phyloP scores from a whole-genome alignment of 331 rosid species.

The Arachis monticola region DNA sequence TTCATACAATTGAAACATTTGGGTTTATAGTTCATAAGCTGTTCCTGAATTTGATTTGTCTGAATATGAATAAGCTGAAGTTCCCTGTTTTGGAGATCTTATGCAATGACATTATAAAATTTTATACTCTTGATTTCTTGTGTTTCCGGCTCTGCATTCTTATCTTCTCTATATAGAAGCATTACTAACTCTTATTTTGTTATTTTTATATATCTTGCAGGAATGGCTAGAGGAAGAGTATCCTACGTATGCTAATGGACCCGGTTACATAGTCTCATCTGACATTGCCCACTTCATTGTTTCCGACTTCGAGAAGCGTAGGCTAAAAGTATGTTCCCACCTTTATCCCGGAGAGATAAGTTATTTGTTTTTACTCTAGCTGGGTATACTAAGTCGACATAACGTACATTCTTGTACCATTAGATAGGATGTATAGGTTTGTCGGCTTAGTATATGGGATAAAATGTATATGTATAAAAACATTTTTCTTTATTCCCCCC shows the following conservation, averaged over 20 bases:
- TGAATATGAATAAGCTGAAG: conserved; percentile 20
- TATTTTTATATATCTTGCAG: conserved; percentile 44
- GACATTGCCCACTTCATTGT: conserved; percentile 75
- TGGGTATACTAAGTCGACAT: no score
- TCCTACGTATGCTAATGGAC: conserved; percentile 95
- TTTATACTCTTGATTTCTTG: not conserved
- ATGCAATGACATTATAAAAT: not conserved
- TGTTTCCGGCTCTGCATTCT: not conserved
- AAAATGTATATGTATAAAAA: no score
- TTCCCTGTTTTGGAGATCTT: not conserved
- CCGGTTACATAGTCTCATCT: conserved; percentile 81
- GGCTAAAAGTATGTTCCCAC: conserved; percentile 59
- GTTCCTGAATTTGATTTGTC: not conserved
- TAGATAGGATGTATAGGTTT: no score
- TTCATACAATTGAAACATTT: not conserved
- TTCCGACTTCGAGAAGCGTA: conserved; percentile 73
- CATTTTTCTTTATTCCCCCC: not conserved
- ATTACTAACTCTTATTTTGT: conserved; percentile 16
- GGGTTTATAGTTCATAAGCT: conserved; percentile 11
- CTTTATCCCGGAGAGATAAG: not conserved
- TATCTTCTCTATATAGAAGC: not conserved
- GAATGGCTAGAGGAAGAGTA: conserved; percentile 97
- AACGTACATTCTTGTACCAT: no score
- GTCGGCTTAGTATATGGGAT: no score
- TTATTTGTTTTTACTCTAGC: no score